phyloP scores from a whole-genome alignment of 2,329 filamentous ascomycete genomes.

The Aspergillus unguis region DNA sequence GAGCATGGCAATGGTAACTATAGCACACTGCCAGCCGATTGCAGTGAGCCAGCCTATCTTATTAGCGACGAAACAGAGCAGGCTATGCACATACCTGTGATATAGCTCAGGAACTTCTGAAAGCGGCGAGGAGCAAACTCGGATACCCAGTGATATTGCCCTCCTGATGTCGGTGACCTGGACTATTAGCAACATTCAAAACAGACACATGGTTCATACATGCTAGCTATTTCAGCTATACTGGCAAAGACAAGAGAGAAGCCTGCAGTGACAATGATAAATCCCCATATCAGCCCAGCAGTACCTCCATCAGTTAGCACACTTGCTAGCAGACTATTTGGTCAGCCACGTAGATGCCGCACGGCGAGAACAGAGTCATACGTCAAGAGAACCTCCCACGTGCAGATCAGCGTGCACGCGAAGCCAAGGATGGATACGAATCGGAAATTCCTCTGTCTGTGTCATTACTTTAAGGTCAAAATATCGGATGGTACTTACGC shows the following conservation, averaged over 20 bases:
- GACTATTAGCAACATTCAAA: background rate
- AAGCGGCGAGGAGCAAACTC: slow-evolving; percentile 43
- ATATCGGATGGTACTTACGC: slow-evolving; percentile 24
- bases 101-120: slow-evolving; percentile 47
- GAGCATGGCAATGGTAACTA: slow-evolving; percentile 44
- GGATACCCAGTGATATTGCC: slow-evolving; percentile 43
- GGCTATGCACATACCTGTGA: slow-evolving; percentile 32
- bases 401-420: slow-evolving; percentile 42
- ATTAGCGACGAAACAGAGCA: background rate
- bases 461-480: slow-evolving; percentile 4
- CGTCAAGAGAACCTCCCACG: slow-evolving; percentile 45
- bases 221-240: slow-evolving; percentile 44
- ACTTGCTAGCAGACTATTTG: slow-evolving; percentile 25
- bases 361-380: slow-evolving; percentile 20
- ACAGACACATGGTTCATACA: slow-evolving; percentile 25
- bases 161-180: slow-evolving; percentile 42
- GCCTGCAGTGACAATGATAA: slow-evolving; percentile 30
- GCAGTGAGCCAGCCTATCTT: slow-evolving; percentile 42
- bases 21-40: slow-evolving; percentile 46
- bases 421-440: slow-evolving; percentile 47
- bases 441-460: slow-evolving; percentile 39
- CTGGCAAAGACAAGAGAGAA: slow-evolving; percentile 37
- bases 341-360: slow-evolving; percentile 11
- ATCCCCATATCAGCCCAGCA: slow-evolving; percentile 39
- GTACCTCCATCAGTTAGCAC: slow-evolving; percentile 38